Percentiles rank a stretch among this genome's conserved stretches.
These are phyloP conservation scores for Sporothrix curviconia DNA, from an alignment of 2,329 filamentous ascomycete genomes.

Conservation along the genomic window DNA sequence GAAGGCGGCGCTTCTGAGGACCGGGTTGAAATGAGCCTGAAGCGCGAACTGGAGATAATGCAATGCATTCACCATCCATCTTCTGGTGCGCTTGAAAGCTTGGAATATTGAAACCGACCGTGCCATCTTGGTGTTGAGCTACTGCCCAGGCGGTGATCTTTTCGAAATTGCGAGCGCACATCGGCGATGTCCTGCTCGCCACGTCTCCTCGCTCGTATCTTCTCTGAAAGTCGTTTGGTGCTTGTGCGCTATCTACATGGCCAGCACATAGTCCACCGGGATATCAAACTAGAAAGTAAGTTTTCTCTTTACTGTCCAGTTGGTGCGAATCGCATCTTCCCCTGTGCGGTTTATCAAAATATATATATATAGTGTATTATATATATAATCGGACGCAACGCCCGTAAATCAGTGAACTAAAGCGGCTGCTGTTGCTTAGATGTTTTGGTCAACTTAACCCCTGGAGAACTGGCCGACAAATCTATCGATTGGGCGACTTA, in stretches of 20 bases:
- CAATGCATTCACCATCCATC: slow-evolving; percentile 82
- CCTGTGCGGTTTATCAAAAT: too few relatives aligned
- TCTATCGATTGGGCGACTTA: slow-evolving; percentile 65
- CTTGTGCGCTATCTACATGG: slow-evolving; percentile 80
- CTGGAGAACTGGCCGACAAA: slow-evolving; percentile 56
- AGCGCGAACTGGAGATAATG: slow-evolving; percentile 92
- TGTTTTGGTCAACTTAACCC: slow-evolving; percentile 79
- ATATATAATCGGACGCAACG: too few relatives aligned
- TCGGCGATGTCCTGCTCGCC: slow-evolving; percentile 61
- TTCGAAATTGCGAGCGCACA: slow-evolving; percentile 83
- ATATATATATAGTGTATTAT: too few relatives aligned
- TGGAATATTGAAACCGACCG: slow-evolving; percentile 80
- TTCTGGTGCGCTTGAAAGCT: slow-evolving; percentile 81
- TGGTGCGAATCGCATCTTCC: too few relatives aligned
- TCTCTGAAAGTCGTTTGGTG: slow-evolving; percentile 81
- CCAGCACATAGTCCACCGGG: slow-evolving; percentile 83
- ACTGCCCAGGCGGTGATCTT: slow-evolving; percentile 88
- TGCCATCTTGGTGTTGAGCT: slow-evolving; percentile 79
- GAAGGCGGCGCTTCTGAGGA: slow-evolving; percentile 86
- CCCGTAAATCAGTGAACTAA: neutral
- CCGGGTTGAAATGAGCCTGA: slow-evolving; percentile 85
- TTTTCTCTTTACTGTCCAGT: too few relatives aligned
- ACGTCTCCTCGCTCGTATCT: slow-evolving; percentile 71
- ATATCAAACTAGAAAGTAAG: slow-evolving; percentile 94
- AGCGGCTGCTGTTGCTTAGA: slow-evolving; percentile 46